Evolutionary conservation across 2,329 filamentous ascomycete species (phyloP).

Genomic region (Didymosphaeria variabile): DNA sequence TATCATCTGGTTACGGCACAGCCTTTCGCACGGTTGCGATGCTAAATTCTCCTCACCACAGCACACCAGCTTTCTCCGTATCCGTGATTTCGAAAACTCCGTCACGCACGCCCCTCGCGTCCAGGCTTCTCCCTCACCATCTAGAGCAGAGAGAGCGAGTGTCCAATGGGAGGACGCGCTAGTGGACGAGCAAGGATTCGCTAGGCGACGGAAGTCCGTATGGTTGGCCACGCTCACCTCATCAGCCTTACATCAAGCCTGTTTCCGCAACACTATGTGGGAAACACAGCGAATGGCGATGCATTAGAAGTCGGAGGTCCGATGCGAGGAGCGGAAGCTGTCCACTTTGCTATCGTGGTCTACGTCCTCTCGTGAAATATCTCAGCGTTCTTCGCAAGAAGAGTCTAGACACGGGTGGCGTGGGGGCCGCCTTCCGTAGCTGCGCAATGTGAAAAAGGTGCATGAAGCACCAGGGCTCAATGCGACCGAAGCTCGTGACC

Average conservation of each 20-base stretch:
- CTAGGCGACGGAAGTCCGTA: slow-evolving; percentile 14
- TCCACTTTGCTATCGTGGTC: not conserved
- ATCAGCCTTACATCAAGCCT: slow-evolving; percentile 6
- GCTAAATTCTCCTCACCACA: slow-evolving; percentile 5
- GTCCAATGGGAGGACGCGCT: slow-evolving; percentile 8
- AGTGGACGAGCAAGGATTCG: not conserved
- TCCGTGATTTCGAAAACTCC: slow-evolving; percentile 2
- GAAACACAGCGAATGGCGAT: slow-evolving; percentile 13
- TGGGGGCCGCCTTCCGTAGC: not conserved
- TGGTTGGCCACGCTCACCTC: slow-evolving; percentile 8
- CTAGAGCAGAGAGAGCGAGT: not conserved
- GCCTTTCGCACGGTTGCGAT: not conserved
- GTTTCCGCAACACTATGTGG: not conserved
- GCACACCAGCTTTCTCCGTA: slow-evolving; percentile 6
- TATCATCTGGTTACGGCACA: slow-evolving; percentile 12
- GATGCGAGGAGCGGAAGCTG: not conserved
- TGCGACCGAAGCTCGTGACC: not conserved
- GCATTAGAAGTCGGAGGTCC: slow-evolving; percentile 11
- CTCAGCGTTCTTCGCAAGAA: not conserved
- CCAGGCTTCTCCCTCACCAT: slow-evolving; percentile 14
- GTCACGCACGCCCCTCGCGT: slow-evolving; percentile 1
- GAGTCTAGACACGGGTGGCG: not conserved
- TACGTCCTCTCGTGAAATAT: not conserved
- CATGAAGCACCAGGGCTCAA: not conserved
- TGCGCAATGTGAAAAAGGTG: not conserved